Percentiles rank a stretch among this genome's conserved stretches.
Evolutionary conservation across 164 flowering plant genomes (phyloP).

Genomic region (Umbellularia californica): DNA sequence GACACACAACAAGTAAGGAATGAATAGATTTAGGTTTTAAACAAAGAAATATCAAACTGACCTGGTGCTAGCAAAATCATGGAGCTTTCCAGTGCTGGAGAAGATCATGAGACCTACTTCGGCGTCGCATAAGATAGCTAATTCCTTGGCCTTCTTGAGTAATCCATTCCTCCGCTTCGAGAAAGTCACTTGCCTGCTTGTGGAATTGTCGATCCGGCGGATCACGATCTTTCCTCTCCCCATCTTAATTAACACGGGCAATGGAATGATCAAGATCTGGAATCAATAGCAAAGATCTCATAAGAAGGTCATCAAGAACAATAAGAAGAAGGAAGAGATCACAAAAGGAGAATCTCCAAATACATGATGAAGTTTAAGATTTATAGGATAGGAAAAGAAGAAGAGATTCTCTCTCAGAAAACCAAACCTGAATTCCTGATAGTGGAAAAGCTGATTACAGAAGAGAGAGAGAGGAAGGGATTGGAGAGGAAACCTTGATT

Average conservation of each 20-base stretch:
- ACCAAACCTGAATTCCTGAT: not conserved
- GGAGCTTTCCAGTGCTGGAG: conserved; percentile 71
- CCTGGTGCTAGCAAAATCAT: conserved; percentile 69
- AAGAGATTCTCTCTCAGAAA: not conserved
- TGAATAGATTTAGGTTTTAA: not conserved
- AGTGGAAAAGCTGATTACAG: not conserved
- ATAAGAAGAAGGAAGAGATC: not conserved
- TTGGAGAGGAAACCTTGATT: not conserved
- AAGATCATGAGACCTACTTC: conserved; percentile 73
- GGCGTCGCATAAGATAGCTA: conserved; percentile 73
- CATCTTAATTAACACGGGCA: conserved; percentile 24
- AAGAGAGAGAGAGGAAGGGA: not conserved
- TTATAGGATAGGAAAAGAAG: not conserved
- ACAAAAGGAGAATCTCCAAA: not conserved
- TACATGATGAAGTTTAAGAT: too few relatives aligned
- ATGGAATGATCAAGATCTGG: not conserved
- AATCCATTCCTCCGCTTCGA: conserved; percentile 71
- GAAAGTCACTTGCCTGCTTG: conserved; percentile 81
- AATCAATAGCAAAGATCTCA: not conserved
- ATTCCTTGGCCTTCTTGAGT: conserved; percentile 73
- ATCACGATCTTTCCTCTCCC: conserved; percentile 86
- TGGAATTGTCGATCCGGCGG: conserved; percentile 58
- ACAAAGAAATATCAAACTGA: conserved; percentile 3
- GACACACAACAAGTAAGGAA: not conserved
- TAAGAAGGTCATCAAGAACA: not conserved